Conservation (phyloP, 768 basidiomycete genomes). For the Macrocybe gigantea region DNA sequence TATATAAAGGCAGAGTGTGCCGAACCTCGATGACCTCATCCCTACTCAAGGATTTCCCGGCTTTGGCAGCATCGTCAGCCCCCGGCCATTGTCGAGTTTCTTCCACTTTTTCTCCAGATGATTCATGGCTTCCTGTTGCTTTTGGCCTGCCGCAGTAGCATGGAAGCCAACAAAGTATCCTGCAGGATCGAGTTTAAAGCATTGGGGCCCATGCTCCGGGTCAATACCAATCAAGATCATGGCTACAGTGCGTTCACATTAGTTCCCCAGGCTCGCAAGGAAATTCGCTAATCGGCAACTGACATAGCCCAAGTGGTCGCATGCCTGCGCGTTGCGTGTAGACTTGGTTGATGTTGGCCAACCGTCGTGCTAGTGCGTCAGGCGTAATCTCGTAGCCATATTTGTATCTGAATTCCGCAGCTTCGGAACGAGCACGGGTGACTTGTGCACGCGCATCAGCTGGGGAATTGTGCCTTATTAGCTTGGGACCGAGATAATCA, state of each 20-base stretch:
- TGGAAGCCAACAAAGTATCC: slow-evolving; percentile 99
- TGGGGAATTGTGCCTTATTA: slow-evolving; percentile 21
- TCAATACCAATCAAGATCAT: slow-evolving; percentile 96
- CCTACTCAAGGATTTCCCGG: slow-evolving; percentile 66
- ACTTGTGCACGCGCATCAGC: slow-evolving; percentile 94
- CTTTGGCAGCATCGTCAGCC: slow-evolving; percentile 71
- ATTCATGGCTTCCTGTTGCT: slow-evolving; percentile 98
- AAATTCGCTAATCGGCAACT: slow-evolving; percentile 17
- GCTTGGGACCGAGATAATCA: neutral
- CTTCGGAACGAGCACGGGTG: slow-evolving; percentile 77
- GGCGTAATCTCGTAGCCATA: slow-evolving; percentile 98
- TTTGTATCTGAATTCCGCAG: slow-evolving; percentile 91
- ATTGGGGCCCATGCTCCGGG: slow-evolving; percentile 88
- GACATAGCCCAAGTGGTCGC: slow-evolving; percentile 94
- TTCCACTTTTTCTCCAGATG: slow-evolving; percentile 99
- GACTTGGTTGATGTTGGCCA: slow-evolving; percentile 98
- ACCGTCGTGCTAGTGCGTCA: slow-evolving; percentile 86
- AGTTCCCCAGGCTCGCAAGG: neutral
- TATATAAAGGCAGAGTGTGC: neutral
- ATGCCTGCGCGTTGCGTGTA: slow-evolving; percentile 97
- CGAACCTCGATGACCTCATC: slow-evolving; percentile 88
- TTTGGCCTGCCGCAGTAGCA: slow-evolving; percentile 92
- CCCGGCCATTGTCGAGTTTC: slow-evolving; percentile 74
- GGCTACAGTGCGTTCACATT: slow-evolving; percentile 38
- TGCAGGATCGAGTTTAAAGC: slow-evolving; percentile 97